A percentile compares a stretch with the other conserved stretches of the same genome.
phyloP scores from a whole-genome alignment of 768 basidiomycete genomes.

The Nevesoporus exiguus region DNA sequence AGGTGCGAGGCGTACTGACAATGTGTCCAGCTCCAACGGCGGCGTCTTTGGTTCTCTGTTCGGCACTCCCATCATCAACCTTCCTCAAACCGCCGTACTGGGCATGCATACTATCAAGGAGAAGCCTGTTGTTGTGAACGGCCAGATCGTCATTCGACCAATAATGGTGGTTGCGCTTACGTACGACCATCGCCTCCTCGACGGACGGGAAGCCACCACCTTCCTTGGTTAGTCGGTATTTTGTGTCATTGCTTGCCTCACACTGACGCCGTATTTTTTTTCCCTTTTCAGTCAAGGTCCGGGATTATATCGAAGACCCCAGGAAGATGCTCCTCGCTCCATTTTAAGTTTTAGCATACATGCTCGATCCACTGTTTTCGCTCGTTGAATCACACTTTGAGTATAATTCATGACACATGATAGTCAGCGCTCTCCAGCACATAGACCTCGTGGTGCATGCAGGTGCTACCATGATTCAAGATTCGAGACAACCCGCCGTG shows the following conservation, averaged over 20 bases:
- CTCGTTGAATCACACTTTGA: slow-evolving; percentile 2
- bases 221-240: slow-evolving; percentile 77
- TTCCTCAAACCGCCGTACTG: slow-evolving; percentile 91
- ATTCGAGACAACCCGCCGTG: too few species aligned
- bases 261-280: slow-evolving; percentile 3
- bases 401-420: slow-evolving; percentile 12
- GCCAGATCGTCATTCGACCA: slow-evolving; percentile 93
- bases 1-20: neutral
- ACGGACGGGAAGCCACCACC: slow-evolving; percentile 93
- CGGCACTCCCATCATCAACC: slow-evolving; percentile 98
- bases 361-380: neutral
- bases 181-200: slow-evolving; percentile 93
- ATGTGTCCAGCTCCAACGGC: slow-evolving; percentile 80
- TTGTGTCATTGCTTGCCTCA: neutral
- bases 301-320: slow-evolving; percentile 95
- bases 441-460: too few species aligned
- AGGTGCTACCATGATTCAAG: too few species aligned
- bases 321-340: slow-evolving; percentile 75
- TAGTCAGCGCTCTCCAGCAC: slow-evolving; percentile 5
- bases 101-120: slow-evolving; percentile 98
- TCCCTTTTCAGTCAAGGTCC: slow-evolving; percentile 66
- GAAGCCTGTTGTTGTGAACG: slow-evolving; percentile 83
- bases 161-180: slow-evolving; percentile 95
- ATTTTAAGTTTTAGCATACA: slow-evolving; percentile 2
- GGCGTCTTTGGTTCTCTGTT: slow-evolving; percentile 97